Base-by-base conservation (phyloP, 1,284 basidiomycete genomes). In the Rugosomyces carneus region DNA sequence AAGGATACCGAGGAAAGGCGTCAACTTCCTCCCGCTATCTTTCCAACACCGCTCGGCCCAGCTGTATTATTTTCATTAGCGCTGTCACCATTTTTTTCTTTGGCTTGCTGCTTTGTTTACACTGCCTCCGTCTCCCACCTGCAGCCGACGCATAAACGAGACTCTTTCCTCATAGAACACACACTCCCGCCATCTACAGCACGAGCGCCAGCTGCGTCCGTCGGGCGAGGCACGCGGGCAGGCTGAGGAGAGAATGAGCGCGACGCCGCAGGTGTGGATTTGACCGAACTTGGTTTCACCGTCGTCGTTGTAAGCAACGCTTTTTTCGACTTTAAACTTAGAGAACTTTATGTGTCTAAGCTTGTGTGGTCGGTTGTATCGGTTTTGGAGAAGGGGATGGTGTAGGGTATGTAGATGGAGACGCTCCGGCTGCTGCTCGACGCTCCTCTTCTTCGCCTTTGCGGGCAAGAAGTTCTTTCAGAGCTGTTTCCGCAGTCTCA, bases 271-370 rank as follows among this genome's bases (percentile, higher is more conserved):
- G 70, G 61, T n/a, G 65, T 59, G 13, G 72, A 68, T 10, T 59
- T 51, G 1, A 52, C 51, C 15, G 70, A 45, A 2, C 9, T 13
- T 1, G 32, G 62, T 11, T 66, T 63, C 18, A 60, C 58, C 2
- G 66, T 63, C 55, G 73, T 79, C 1, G 80, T 75, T 5, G 76
- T 70, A 8, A 83, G 66, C 2, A 63, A 72, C 20, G 78, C 71
- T 46, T 66, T 73, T 47, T 75, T 75, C 26, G 69, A 72, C 51
- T 71, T 73, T 10, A 71, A 60, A 42, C 76, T 75, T 20, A 81
- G 6, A 86, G 59, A 4, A 86, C 78, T 57, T 76, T 81, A 56
- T 78, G 78, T 0, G 71, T 63, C 50, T 72, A 67, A 4, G 13
- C 29, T n/a, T 5, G 0, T 57, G 49, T 3, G 57, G 62, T 51